Base-by-base conservation (phyloP, 2,329 filamentous ascomycete species). In the Orbilia ellipsospora region DNA sequence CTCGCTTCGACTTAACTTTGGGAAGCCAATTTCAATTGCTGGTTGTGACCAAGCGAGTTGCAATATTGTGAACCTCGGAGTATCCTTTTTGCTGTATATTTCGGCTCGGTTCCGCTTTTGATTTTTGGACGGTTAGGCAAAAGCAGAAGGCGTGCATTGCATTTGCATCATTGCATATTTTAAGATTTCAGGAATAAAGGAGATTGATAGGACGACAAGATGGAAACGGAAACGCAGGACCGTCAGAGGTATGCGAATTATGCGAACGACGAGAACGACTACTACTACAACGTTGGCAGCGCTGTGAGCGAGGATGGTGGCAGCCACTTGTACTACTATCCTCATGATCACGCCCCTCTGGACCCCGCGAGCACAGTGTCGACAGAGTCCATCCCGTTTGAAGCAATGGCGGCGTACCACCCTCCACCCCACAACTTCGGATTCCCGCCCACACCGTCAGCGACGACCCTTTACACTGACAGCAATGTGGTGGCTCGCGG, bases 381-480 rank as follows among this genome's bases (percentile, higher is more conserved):
- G 20, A 75, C 64, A 45, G 59, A 75, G 18, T 69, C 55, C 12
- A 63, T 75, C 66, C 52, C 57, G 13, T 75, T 55, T 44, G 70
- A 31, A 28, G 59, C 51, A 10, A 64, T 75, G 54, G 26, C 64
- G 7, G 65, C 60, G 28, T 64, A 69, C 31, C 72, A 68, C 28
- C 72, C 52, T 56, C 72, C 72, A 16, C 72, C 72, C 55, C 55
- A 56, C 55, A 36, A 68, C 59, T 75, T 69, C 52, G 48, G 51
- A 23, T 75, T 75, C 64, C 72, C 72, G 45, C 72, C 72, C 51
- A 69, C 72, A n/a, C 72, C 72, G 18, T 69, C 72, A 20, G 64
- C 72, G 20, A 69, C 72, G 40, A 69, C 72, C 18, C 59, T 69
- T 44, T 75, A 75, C 50, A 75, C 64, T 50, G 72, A 75, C 48